Conservation (phyloP, 352 stramenopile species). For the Elongisporangium anandrum region DNA sequence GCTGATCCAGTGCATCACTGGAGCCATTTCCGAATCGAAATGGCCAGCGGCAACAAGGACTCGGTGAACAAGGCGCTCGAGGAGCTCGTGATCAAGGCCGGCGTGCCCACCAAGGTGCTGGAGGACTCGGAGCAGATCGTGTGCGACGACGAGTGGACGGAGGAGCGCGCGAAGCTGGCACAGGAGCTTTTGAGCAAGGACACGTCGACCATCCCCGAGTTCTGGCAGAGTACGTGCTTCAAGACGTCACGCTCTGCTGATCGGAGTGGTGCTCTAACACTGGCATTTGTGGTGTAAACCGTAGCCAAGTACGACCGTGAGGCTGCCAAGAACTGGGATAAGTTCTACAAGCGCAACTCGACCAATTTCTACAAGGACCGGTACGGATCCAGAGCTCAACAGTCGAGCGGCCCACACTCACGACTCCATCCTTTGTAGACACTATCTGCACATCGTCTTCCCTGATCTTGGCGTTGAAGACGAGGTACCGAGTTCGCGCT, state of each 20-base stretch:
- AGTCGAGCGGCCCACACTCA: neutral
- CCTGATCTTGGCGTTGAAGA: slow-evolving; percentile 67
- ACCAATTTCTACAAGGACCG: slow-evolving; percentile 96
- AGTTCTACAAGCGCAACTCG: slow-evolving; percentile 92
- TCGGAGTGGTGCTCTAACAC: too few relatives aligned
- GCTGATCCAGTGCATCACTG: neutral
- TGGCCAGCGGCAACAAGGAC: slow-evolving; percentile 39
- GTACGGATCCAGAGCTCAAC: slow-evolving; percentile 6
- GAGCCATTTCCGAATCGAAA: slow-evolving; percentile 3
- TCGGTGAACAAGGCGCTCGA: slow-evolving; percentile 72
- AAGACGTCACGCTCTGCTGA: too few relatives aligned
- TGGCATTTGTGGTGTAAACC: neutral
- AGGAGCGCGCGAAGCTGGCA: slow-evolving; percentile 70
- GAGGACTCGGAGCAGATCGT: slow-evolving; percentile 59
- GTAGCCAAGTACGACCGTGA: slow-evolving; percentile 80
- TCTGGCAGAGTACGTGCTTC: slow-evolving; percentile 60
- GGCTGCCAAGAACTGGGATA: slow-evolving; percentile 89
- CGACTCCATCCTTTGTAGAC: too few relatives aligned
- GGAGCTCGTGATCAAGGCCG: slow-evolving; percentile 71
- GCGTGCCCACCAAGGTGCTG: slow-evolving; percentile 60
- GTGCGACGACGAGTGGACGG: slow-evolving; percentile 80
- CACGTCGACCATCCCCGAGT: slow-evolving; percentile 70
- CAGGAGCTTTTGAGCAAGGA: slow-evolving; percentile 64
- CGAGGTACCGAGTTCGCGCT: slow-evolving; percentile 16
- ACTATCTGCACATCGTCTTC: slow-evolving; percentile 94